phyloP scores from a whole-genome alignment of 306 rosid species.

The Pyrus communis region DNA sequence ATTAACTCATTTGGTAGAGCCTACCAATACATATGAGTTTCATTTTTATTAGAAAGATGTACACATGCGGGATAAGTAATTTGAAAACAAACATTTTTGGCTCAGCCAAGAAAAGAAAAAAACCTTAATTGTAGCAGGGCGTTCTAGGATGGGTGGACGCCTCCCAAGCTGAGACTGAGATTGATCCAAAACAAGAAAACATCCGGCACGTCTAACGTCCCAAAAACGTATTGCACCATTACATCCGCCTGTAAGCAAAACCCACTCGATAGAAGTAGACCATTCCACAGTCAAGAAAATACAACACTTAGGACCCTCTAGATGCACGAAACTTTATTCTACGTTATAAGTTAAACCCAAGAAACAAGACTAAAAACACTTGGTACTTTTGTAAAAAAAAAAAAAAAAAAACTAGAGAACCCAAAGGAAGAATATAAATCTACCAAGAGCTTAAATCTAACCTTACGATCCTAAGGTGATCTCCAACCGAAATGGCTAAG shows the following conservation, averaged over 20 bases:
- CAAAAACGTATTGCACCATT: conserved; percentile 97
- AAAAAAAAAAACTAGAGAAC: neutral
- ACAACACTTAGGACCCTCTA: neutral
- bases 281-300: conserved; percentile 56
- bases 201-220: conserved; percentile 95
- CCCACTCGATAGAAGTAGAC: conserved; percentile 92
- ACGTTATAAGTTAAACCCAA: neutral
- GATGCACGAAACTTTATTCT: neutral
- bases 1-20: no score
- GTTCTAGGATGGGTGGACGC: conserved; percentile 65
- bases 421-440: neutral
- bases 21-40: no score
- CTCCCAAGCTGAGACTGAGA: conserved; percentile 85
- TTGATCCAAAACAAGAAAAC: conserved; percentile 79
- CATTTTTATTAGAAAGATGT: no score
- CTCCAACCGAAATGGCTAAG: neutral
- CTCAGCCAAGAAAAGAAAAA: conserved; percentile 4
- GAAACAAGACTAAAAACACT: neutral
- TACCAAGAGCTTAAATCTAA: neutral
- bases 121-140: conserved; percentile 51
- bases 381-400: neutral
- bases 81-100: neutral
- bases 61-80: neutral
- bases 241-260: conserved; percentile 86
- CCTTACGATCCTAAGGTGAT: neutral